Conservation (phyloP, 108 stramenopile species). For the Ochromonas danica region DNA sequence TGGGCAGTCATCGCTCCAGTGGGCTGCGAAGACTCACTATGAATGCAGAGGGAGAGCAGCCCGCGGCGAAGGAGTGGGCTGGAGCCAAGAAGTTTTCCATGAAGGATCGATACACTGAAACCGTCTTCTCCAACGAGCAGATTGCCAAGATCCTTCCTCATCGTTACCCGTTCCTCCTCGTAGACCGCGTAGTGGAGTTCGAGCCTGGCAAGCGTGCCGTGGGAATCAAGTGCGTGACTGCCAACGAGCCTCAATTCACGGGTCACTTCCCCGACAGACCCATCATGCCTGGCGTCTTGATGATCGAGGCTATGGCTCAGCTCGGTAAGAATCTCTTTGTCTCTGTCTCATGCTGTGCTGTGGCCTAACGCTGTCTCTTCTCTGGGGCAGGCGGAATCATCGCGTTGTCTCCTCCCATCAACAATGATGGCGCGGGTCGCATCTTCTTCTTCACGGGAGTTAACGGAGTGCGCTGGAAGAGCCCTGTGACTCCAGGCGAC, state of each 20-base stretch:
- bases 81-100: slow-evolving; percentile 18
- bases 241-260: slow-evolving; percentile 95
- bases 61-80: not conserved
- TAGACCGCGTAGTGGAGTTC: slow-evolving; percentile 75
- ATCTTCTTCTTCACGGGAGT: slow-evolving; percentile 96
- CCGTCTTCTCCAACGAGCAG: slow-evolving; percentile 77
- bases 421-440: slow-evolving; percentile 70
- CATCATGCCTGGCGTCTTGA: slow-evolving; percentile 82
- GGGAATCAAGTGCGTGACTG: slow-evolving; percentile 88
- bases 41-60: too few relatives aligned
- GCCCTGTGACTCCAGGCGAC: slow-evolving; percentile 94
- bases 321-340: slow-evolving; percentile 62
- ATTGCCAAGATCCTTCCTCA: slow-evolving; percentile 87
- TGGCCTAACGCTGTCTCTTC: too few relatives aligned
- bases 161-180: slow-evolving; percentile 72
- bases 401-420: slow-evolving; percentile 65
- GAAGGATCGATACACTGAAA: slow-evolving; percentile 23
- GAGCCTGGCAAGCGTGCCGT: slow-evolving; percentile 85
- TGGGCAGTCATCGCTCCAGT: too few relatives aligned
- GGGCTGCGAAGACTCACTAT: too few relatives aligned
- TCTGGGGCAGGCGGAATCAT: slow-evolving; percentile 74
- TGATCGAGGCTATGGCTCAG: slow-evolving; percentile 93
- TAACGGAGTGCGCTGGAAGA: slow-evolving; percentile 94
- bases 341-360: too few relatives aligned
- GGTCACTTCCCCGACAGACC: slow-evolving; percentile 95